Evolutionary conservation across 345 rosid genomes (phyloP), one percentile per base, ranked within the genome.

Genomic region (Pseudoturritis turrita): DNA sequence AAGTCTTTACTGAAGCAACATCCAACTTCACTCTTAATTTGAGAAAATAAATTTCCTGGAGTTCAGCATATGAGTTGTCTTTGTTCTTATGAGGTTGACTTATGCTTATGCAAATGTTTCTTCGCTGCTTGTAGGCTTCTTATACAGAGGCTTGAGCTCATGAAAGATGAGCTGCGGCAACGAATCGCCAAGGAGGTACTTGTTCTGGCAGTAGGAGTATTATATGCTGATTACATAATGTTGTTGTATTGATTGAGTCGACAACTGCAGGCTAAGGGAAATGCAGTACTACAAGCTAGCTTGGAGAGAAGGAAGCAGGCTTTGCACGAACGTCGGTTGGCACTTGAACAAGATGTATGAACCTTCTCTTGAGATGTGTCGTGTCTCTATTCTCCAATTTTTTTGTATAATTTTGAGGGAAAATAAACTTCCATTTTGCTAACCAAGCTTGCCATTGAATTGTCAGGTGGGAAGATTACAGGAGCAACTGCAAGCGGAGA

Each of bases 291-390:
- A 62, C 99, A 95, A 77, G 96, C 93, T 75, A 95, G 97, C 85
- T 88, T 95, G 81, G 99, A 95, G 84, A 83, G 97, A 81, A 87
- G 99, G 82, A 95, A 95, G 83, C 97, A 95, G 81, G 99, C 99
- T 60, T 84, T 95, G 86, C 99, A 95, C 49, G 99, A 95, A 76
- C 90, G 97, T 59, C 97, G 99, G 63, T 78, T 94, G 86, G 97
- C 96, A 70, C 99, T 95, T 71, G 97, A 91, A 76, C 99, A 91
- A 88, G 99, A 95, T 88, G 99, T 95, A 88, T 44, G 28, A 23
- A 58, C 41, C 70, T 33, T 54, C 33, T 65, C 54, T 55, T 73
- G 46, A 56, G 23, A 72, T 67, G 21, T 65, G 14, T 57, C 58
- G 45, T 59, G 31, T 66, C 40, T 58, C 40, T n/a, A 22, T 33